Conservation (phyloP, 1,284 basidiomycete genomes). For the Pseudozyma sp. region DNA sequence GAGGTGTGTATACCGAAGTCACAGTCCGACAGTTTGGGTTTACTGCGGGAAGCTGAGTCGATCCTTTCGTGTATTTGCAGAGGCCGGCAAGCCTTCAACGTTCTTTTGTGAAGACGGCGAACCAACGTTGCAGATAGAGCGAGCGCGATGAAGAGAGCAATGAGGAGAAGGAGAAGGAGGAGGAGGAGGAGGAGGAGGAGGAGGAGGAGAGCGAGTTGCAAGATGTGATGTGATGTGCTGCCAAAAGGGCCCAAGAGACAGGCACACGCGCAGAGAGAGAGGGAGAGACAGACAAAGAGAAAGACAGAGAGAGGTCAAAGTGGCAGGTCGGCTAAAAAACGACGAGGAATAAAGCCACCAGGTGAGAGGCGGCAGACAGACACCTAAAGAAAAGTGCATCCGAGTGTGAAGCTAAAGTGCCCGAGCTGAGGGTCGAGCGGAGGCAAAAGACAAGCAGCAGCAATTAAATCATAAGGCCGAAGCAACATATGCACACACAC, state of each 20-base stretch:
- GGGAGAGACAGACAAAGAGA: neutral
- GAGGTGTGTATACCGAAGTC: no score
- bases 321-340: constrained; percentile 7
- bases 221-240: neutral
- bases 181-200: neutral
- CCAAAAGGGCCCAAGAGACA: neutral
- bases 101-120: neutral
- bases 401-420: no score
- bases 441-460: no score
- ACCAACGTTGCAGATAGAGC: neutral
- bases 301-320: neutral
- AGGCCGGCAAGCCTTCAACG: no score
- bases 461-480: no score
- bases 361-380: neutral
- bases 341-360: neutral
- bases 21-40: neutral
- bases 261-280: neutral
- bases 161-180: neutral
- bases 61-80: neutral
- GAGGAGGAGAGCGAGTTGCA: neutral
- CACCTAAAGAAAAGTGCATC: no score
- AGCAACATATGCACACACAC: no score
- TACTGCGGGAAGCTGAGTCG: neutral
- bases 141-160: neutral
- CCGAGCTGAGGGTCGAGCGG: no score